These are phyloP conservation scores for Margaritispora aquatica DNA, from an alignment of 495 filamentous ascomycete genomes.

Conservation along the genomic window DNA sequence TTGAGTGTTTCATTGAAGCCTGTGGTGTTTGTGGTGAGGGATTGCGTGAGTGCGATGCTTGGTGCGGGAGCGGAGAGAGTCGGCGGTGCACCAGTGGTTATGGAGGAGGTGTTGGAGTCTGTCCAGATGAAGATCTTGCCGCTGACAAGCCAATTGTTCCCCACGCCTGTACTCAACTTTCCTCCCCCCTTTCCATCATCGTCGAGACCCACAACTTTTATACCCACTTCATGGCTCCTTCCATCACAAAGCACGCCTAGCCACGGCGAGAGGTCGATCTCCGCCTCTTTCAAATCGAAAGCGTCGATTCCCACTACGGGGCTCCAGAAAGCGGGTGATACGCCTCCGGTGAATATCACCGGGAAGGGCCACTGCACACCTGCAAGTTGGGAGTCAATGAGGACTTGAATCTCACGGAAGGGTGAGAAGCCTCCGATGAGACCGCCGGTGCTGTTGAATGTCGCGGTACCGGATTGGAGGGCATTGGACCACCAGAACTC, in stretches of 20 bases:
- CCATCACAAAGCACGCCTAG: conserved; percentile 63
- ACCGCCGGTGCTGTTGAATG: conserved; percentile 52
- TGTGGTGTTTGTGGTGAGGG: conserved; percentile 34
- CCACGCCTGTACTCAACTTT: conserved; percentile 51
- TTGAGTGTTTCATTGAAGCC: conserved; percentile 53
- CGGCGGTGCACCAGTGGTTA: conserved; percentile 40
- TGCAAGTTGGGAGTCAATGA: conserved; percentile 67
- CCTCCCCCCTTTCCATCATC: conserved; percentile 34
- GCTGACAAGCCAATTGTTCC: conserved; percentile 70
- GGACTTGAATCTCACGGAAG: conserved; percentile 76
- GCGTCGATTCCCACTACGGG: conserved; percentile 82
- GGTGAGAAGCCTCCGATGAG: conserved; percentile 64
- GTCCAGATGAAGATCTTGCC: conserved; percentile 81
- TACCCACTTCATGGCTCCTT: conserved; percentile 59
- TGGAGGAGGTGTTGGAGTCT: conserved; percentile 35
- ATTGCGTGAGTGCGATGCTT: conserved; percentile 28
- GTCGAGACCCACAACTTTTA: conserved; percentile 60
- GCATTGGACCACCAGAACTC: conserved; percentile 95
- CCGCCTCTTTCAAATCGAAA: conserved; percentile 73
- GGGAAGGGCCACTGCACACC: conserved; percentile 84
- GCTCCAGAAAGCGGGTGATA: conserved; percentile 74
- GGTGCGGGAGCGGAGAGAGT: conserved; percentile 19
- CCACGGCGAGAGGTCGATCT: conserved; percentile 80
- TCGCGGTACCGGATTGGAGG: conserved; percentile 49
- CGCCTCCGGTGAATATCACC: conserved; percentile 81